phyloP scores from a whole-genome alignment of 1,139 yeast species.

The Pneumocystis canis region DNA sequence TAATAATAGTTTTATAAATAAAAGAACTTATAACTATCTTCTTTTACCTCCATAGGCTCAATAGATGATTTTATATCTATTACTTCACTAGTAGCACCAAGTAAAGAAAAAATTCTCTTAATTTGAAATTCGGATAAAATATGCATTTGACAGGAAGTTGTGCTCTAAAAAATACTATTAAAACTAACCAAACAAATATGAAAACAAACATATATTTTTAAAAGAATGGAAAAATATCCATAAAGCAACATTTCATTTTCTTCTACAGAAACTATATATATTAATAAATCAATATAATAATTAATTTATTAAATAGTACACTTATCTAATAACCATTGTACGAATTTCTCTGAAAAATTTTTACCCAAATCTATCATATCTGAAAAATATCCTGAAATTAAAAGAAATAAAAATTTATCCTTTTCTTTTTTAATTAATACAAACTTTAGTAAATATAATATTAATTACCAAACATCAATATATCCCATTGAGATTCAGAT shows the following conservation, averaged over 20 bases:
- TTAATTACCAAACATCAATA: neutral
- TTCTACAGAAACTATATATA: neutral
- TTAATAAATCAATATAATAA: neutral
- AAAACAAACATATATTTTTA: neutral
- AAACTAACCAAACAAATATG: neutral
- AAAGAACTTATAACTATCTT: neutral
- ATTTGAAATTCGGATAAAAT: neutral
- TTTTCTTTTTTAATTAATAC: neutral
- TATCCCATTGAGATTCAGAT: neutral
- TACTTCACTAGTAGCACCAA: neutral
- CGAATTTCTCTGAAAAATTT: neutral
- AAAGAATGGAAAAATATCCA: neutral
- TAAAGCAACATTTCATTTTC: neutral
- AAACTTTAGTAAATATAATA: neutral
- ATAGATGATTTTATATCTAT: neutral
- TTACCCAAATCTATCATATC: neutral
- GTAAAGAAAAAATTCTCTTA: neutral
- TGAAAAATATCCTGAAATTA: neutral
- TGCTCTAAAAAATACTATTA: neutral
- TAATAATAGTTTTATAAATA: neutral
- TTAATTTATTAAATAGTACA: neutral
- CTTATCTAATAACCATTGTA: neutral
- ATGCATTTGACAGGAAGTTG: neutral
- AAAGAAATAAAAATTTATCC: neutral
- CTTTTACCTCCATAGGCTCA: neutral